Evolutionary conservation across 495 filamentous ascomycete genomes (phyloP).

Genomic region (Aspergillus sparsus): DNA sequence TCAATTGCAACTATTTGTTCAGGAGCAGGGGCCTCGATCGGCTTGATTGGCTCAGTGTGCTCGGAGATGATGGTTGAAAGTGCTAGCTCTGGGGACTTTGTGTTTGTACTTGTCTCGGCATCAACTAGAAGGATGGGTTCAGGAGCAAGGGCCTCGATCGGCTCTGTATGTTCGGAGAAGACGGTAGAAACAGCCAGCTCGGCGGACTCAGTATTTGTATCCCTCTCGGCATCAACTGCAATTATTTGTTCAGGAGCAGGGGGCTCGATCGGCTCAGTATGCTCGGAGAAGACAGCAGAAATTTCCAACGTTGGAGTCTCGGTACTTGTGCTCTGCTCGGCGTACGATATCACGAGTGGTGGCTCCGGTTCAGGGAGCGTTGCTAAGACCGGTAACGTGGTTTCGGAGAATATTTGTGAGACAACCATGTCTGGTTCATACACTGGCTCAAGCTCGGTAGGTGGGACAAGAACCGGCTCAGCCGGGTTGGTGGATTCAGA

Average conservation of each 20-base stretch:
- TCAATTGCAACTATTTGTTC: neutral
- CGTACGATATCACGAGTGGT: constrained; percentile 28
- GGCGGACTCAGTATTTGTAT: too few relatives aligned
- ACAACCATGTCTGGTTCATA: constrained; percentile 29
- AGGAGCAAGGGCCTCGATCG: too few relatives aligned
- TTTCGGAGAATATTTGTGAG: constrained; percentile 26
- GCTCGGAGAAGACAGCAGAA: constrained; percentile 29
- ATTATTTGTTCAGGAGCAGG: too few relatives aligned
- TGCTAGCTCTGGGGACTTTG: too few relatives aligned
- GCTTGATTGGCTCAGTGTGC: too few relatives aligned
- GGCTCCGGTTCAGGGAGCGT: constrained; percentile 24
- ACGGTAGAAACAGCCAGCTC: constrained; percentile 34
- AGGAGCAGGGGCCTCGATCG: too few relatives aligned
- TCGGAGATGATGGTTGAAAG: too few relatives aligned
- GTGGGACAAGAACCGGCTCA: constrained; percentile 24
- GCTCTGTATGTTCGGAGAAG: constrained; percentile 11
- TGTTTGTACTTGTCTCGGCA: too few relatives aligned
- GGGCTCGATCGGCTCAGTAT: neutral
- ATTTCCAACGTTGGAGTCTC: constrained; percentile 35
- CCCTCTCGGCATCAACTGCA: too few relatives aligned
- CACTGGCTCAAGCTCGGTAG: constrained; percentile 21
- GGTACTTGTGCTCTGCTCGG: constrained; percentile 24
- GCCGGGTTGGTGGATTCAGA: constrained; percentile 32
- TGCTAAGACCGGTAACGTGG: constrained; percentile 30
- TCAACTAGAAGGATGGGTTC: too few relatives aligned